These are phyloP conservation scores for Candida yuanshanica DNA, from an alignment of 805 yeast genomes.

Conservation along the genomic window DNA sequence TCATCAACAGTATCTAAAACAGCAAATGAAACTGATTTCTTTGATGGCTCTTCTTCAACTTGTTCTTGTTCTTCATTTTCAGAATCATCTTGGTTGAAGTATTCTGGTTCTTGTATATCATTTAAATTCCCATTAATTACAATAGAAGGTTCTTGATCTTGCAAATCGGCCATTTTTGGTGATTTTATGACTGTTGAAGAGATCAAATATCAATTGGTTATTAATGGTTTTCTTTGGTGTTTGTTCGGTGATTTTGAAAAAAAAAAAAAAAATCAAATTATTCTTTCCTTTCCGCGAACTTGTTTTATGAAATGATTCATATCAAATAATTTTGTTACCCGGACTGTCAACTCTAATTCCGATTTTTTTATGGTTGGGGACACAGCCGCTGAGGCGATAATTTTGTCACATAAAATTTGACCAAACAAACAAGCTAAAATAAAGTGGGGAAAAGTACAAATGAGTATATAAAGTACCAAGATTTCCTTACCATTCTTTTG, in stretches of 20 bases:
- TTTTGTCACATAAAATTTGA: no score
- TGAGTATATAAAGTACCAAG: not conserved
- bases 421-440: no score
- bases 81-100: constrained; percentile 33
- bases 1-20: constrained; percentile 62
- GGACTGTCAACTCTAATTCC: no score
- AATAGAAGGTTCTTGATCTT: constrained; percentile 80
- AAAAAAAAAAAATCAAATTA: no score
- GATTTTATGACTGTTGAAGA: no score
- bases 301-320: no score
- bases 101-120: constrained; percentile 25
- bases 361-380: not conserved
- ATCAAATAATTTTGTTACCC: no score
- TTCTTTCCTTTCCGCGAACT: no score
- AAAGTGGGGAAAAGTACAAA: not conserved
- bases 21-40: constrained; percentile 82
- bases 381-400: not conserved
- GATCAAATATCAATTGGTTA: not conserved
- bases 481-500: no score
- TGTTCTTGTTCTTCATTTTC: constrained; percentile 35
- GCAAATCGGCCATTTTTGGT: constrained; percentile 63
- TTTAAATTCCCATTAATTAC: constrained; percentile 62
- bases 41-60: constrained; percentile 36
- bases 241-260: not conserved
- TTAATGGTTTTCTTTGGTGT: not conserved